Evolutionary conservation across 805 yeast species (phyloP).

Genomic region (Kluyveromyces siamensis): DNA sequence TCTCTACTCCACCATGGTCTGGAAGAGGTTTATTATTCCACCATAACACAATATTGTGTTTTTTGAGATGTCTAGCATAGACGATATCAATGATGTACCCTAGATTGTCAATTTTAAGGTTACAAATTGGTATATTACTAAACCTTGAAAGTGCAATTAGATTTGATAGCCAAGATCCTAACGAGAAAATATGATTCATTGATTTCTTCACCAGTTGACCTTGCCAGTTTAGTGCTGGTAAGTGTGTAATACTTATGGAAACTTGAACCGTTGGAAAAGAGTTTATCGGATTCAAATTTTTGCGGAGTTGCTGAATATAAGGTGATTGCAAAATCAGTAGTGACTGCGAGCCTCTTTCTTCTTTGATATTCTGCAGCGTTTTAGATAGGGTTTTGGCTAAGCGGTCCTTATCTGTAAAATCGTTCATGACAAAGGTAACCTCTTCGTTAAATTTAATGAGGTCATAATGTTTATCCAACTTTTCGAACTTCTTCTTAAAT

Average conservation of each 20-base stretch:
- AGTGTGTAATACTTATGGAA: slow-evolving; percentile 45
- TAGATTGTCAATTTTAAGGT: slow-evolving; percentile 67
- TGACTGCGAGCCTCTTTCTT: slow-evolving; percentile 57
- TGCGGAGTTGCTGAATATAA: slow-evolving; percentile 37
- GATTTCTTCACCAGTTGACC: slow-evolving; percentile 52
- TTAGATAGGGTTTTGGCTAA: slow-evolving; percentile 52
- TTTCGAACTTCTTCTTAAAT: slow-evolving; percentile 38
- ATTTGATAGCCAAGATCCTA: slow-evolving; percentile 65
- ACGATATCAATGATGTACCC: slow-evolving; percentile 76
- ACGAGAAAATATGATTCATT: slow-evolving; percentile 59
- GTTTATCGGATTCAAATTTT: slow-evolving; percentile 36
- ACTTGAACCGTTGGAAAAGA: slow-evolving; percentile 59
- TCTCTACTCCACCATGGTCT: slow-evolving; percentile 76
- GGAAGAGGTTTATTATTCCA: slow-evolving; percentile 79
- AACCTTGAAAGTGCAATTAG: slow-evolving; percentile 58
- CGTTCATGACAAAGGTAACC: slow-evolving; percentile 44
- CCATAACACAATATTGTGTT: slow-evolving; percentile 73
- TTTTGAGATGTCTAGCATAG: slow-evolving; percentile 68
- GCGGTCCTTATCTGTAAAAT: slow-evolving; percentile 45
- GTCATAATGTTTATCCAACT: slow-evolving; percentile 33
- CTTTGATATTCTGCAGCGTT: slow-evolving; percentile 45
- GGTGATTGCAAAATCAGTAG: slow-evolving; percentile 72
- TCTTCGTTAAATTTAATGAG: slow-evolving; percentile 45
- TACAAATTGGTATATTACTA: slow-evolving; percentile 80
- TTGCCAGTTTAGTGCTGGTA: slow-evolving; percentile 83